These are phyloP conservation scores for Ajuga chamaepitys DNA, from an alignment of 257 asterid genomes.

Conservation along the genomic window DNA sequence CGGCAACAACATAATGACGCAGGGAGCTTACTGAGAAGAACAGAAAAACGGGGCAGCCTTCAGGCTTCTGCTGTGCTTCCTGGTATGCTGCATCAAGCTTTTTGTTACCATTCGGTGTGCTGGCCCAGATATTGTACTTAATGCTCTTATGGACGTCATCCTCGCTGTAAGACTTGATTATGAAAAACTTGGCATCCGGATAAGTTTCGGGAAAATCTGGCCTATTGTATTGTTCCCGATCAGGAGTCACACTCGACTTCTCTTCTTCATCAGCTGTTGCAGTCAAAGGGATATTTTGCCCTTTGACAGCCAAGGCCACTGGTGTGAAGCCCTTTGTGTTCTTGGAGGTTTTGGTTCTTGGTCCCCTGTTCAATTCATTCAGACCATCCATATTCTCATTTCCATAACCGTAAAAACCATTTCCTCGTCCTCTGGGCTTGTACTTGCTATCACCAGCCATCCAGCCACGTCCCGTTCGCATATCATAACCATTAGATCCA, in stretches of 20 bases:
- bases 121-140: conserved; percentile 74
- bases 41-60: conserved; percentile 52
- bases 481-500: conserved; percentile 40
- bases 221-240: conserved; percentile 48
- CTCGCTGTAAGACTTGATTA: conserved; percentile 67
- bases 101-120: conserved; percentile 76
- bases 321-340: conserved; percentile 40
- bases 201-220: conserved; percentile 43
- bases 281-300: conserved; percentile 38
- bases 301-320: conserved; percentile 45
- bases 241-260: conserved; percentile 27
- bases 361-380: conserved; percentile 70
- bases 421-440: conserved; percentile 60
- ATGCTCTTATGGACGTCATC: conserved; percentile 67
- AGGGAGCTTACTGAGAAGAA: conserved; percentile 55
- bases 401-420: conserved; percentile 30
- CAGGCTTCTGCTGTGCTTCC: conserved; percentile 44
- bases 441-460: conserved; percentile 42
- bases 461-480: conserved; percentile 51
- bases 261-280: conserved; percentile 28
- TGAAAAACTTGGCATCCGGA: conserved; percentile 50
- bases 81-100: conserved; percentile 56
- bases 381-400: conserved; percentile 50
- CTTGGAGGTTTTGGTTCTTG: conserved; percentile 48
- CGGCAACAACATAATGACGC: neutral